These are phyloP conservation scores for Cryptococcus deneoformans DNA, from an alignment of 1,284 basidiomycete genomes.

Conservation along the genomic window DNA sequence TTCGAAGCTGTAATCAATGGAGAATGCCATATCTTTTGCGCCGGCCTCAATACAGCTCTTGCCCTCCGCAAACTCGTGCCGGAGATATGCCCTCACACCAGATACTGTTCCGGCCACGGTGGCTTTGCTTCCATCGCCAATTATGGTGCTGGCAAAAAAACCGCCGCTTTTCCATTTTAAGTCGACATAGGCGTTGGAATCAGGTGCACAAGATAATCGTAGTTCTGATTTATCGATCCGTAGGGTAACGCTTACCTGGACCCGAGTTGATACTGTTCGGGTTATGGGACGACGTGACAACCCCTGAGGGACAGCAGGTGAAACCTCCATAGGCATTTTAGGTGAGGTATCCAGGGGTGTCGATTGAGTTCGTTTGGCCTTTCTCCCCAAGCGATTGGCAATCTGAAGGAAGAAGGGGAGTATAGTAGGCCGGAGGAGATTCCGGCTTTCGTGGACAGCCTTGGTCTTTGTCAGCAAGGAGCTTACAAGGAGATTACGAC, in stretches of 20 bases:
- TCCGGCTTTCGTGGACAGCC: constrained; percentile 80
- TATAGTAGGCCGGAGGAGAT: constrained; percentile 72
- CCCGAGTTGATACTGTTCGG: constrained; percentile 16
- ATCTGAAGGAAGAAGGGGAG: constrained; percentile 74
- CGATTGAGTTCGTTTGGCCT: neutral
- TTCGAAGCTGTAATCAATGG: constrained; percentile 22
- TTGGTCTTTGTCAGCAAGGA: constrained; percentile 39
- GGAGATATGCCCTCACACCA: constrained; percentile 71
- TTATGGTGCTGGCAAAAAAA: constrained; percentile 71
- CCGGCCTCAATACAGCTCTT: constrained; percentile 41
- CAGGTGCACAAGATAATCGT: constrained; percentile 78
- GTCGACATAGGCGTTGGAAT: constrained; percentile 81
- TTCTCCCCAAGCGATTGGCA: constrained; percentile 26
- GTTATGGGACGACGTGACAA: constrained; percentile 9
- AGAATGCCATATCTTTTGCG: constrained; percentile 43
- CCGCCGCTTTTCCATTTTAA: constrained; percentile 90
- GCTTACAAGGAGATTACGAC: neutral
- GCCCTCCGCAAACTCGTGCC: constrained; percentile 58
- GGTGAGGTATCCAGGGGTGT: constrained; percentile 11
- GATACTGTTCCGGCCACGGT: constrained; percentile 73
- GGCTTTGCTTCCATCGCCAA: constrained; percentile 56
- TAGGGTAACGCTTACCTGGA: constrained; percentile 61
- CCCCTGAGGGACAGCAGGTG: neutral
- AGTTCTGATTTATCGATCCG: constrained; percentile 84
- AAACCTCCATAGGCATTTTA: neutral